Conservation (phyloP, 495 filamentous ascomycete species). For the Immersiella caudata region DNA sequence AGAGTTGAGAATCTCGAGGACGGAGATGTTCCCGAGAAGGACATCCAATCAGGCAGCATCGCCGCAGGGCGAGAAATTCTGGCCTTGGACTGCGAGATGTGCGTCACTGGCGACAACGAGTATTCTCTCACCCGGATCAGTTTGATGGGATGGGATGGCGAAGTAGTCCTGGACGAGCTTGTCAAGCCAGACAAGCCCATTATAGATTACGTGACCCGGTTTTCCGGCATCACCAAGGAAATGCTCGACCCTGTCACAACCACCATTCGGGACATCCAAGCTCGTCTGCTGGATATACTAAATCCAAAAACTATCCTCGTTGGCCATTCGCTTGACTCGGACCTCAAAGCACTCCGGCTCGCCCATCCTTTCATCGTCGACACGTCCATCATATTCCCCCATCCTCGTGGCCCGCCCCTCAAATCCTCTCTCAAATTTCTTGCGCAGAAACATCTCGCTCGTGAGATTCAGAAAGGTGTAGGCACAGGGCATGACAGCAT, state of each 20-base stretch:
- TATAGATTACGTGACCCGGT: conserved; percentile 85
- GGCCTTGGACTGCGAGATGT: conserved; percentile 97
- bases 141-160: conserved; percentile 81
- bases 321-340: conserved; percentile 90
- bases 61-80: conserved; percentile 82
- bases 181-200: conserved; percentile 88
- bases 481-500: conserved; percentile 82
- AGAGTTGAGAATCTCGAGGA: conserved; percentile 65
- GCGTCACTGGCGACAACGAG: conserved; percentile 71
- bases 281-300: conserved; percentile 69
- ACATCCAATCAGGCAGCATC: conserved; percentile 78
- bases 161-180: conserved; percentile 79
- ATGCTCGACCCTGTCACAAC: conserved; percentile 82
- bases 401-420: conserved; percentile 47
- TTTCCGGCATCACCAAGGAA: conserved; percentile 85
- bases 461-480: conserved; percentile 80
- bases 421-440: conserved; percentile 85
- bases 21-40: conserved; percentile 64
- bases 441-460: conserved; percentile 73
- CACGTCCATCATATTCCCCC: conserved; percentile 80
- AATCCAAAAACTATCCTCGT: conserved; percentile 77
- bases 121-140: conserved; percentile 87
- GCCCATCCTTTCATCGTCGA: conserved; percentile 94
- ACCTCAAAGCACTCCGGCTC: conserved; percentile 78
- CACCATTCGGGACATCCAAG: conserved; percentile 80